These are phyloP conservation scores for Extremus antarcticus DNA, from an alignment of 495 filamentous ascomycete genomes.

Conservation along the genomic window DNA sequence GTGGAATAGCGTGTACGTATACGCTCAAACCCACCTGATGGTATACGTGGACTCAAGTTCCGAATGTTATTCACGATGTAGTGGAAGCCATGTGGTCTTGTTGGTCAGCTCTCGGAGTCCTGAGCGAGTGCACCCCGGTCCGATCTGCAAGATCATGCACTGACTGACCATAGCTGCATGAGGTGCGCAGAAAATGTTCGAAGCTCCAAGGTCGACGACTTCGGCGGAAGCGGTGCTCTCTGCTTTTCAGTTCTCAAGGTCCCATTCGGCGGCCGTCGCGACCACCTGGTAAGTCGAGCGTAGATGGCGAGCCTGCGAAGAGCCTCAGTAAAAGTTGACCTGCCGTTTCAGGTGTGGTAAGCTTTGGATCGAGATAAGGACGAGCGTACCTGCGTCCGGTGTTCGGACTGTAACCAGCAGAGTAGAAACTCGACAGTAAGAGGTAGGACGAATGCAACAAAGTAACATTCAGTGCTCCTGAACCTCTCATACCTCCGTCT, in stretches of 20 bases:
- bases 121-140: not conserved
- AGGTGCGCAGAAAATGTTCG: not conserved
- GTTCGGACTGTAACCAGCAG: too few species aligned
- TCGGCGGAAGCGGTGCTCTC: not conserved
- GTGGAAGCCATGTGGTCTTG: not conserved
- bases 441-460: too few species aligned
- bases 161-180: not conserved
- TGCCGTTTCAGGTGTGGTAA: not conserved
- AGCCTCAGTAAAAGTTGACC: not conserved
- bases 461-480: too few species aligned
- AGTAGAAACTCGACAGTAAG: too few species aligned
- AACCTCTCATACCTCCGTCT: too few species aligned
- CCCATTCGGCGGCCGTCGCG: not conserved
- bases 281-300: not conserved
- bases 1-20: too few species aligned
- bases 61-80: slow-evolving; percentile 7
- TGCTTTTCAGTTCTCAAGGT: not conserved
- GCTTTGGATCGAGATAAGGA: not conserved
- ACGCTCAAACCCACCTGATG: too few species aligned
- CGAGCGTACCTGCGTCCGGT: not conserved
- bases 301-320: not conserved
- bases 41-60: slow-evolving; percentile 19
- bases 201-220: not conserved
- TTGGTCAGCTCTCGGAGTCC: not conserved
- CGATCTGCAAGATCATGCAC: not conserved